These are phyloP conservation scores for Podaxis sp. DNA, from an alignment of 768 basidiomycete species.

Conservation along the genomic window DNA sequence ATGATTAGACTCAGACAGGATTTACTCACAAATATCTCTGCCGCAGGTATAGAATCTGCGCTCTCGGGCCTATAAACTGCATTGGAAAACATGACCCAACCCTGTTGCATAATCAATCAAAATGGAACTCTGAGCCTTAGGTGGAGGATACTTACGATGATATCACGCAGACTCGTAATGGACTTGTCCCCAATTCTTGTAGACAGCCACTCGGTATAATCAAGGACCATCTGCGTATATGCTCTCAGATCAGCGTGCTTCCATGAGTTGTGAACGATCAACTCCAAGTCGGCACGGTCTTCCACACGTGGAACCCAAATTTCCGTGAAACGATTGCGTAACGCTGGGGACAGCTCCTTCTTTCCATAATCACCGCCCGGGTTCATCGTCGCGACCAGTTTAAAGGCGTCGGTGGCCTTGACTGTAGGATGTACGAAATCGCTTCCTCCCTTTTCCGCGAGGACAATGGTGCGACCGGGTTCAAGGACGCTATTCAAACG, in stretches of 20 bases:
- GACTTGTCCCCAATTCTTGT: slow-evolving; percentile 58
- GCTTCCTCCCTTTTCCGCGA: slow-evolving; percentile 89
- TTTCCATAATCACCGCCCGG: slow-evolving; percentile 99
- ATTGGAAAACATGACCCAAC: slow-evolving; percentile 92
- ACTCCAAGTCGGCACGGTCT: slow-evolving; percentile 65
- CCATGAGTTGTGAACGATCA: slow-evolving; percentile 80
- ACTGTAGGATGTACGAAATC: slow-evolving; percentile 68
- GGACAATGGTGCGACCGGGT: slow-evolving; percentile 79
- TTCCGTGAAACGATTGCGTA: slow-evolving; percentile 97
- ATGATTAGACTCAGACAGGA: neutral
- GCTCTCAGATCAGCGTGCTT: slow-evolving; percentile 44
- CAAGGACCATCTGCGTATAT: slow-evolving; percentile 65
- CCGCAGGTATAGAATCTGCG: slow-evolving; percentile 32
- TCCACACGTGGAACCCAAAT: slow-evolving; percentile 95
- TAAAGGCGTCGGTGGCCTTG: slow-evolving; percentile 67
- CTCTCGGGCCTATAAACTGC: slow-evolving; percentile 37
- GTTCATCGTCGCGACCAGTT: slow-evolving; percentile 97
- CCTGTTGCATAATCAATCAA: slow-evolving; percentile 42
- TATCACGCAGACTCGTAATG: slow-evolving; percentile 79
- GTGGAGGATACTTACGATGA: slow-evolving; percentile 57
- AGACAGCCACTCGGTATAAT: slow-evolving; percentile 83
- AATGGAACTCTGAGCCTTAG: neutral
- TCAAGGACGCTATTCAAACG: slow-evolving; percentile 97
- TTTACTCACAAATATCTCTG: slow-evolving; percentile 67
- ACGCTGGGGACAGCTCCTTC: slow-evolving; percentile 95